Evolutionary conservation across 2,329 filamentous ascomycete species (phyloP).

Genomic region (Dryadomyces quercivorus): DNA sequence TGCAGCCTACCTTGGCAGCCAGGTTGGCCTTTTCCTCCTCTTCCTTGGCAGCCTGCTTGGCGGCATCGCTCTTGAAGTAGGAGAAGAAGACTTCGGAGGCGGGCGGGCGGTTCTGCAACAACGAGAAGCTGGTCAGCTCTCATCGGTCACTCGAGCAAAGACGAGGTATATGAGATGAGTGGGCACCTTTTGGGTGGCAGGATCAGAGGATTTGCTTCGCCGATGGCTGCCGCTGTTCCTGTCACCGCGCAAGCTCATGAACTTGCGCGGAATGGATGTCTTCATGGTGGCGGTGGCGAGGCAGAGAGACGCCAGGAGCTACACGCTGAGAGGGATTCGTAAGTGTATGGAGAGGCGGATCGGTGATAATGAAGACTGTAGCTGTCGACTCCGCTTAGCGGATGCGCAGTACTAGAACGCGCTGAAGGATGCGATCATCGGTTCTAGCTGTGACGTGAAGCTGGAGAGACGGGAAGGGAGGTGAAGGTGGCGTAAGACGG

Average conservation of each 20-base stretch:
- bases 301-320: not conserved
- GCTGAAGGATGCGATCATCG: not conserved
- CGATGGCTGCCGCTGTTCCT: slow-evolving; percentile 40
- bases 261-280: slow-evolving; percentile 43
- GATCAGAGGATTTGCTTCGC: slow-evolving; percentile 43
- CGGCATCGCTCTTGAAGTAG: slow-evolving; percentile 50
- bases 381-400: slow-evolving; percentile 1
- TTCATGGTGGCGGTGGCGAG: slow-evolving; percentile 32
- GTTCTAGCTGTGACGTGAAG: not conserved
- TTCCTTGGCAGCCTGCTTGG: slow-evolving; percentile 43
- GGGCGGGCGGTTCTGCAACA: slow-evolving; percentile 34
- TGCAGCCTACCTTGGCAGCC: slow-evolving; percentile 5
- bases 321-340: not conserved
- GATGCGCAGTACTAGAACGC: not conserved
- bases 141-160: not conserved
- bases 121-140: not conserved
- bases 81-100: slow-evolving; percentile 47
- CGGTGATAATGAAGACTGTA: not conserved
- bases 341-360: not conserved
- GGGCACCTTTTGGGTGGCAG: slow-evolving; percentile 36
- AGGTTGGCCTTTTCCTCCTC: slow-evolving; percentile 31
- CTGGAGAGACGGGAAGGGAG: not conserved
- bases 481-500: no score
- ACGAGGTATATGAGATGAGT: not conserved
- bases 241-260: slow-evolving; percentile 55